These are phyloP conservation scores for Annona cherimola DNA, from an alignment of 164 flowering plant species.

Conservation along the genomic window DNA sequence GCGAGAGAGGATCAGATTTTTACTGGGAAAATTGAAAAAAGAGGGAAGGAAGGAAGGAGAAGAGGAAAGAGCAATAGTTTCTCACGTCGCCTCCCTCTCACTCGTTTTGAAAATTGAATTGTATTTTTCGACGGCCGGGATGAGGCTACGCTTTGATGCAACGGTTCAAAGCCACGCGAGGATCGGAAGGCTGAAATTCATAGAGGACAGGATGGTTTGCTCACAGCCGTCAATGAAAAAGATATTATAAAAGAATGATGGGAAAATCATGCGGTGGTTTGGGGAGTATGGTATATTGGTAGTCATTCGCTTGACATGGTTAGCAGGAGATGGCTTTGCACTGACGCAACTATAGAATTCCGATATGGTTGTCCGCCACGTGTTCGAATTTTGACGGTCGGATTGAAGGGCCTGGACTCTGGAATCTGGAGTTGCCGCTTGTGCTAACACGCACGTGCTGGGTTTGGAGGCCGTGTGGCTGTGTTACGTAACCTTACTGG, in stretches of 20 bases:
- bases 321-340: too few species aligned
- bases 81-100: constrained; percentile 42
- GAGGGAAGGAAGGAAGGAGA: constrained; percentile 9
- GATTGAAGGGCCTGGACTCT: too few species aligned
- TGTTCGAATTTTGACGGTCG: too few species aligned
- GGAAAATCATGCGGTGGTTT: background rate
- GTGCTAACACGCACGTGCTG: too few species aligned
- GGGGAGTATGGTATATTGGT: background rate
- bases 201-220: constrained; percentile 15
- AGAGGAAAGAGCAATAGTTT: background rate
- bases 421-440: too few species aligned
- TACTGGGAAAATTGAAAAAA: background rate
- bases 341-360: too few species aligned
- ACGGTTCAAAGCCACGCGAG: constrained; percentile 15
- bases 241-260: background rate
- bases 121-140: constrained; percentile 47
- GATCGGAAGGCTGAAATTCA: constrained; percentile 42
- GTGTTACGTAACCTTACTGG: too few species aligned
- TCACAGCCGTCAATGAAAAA: constrained; percentile 27
- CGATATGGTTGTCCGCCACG: too few species aligned
- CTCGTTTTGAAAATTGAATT: constrained; percentile 58
- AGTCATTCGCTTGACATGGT: background rate
- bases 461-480: too few species aligned
- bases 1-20: background rate
- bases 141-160: constrained; percentile 9